These are phyloP conservation scores for Hyaloscypha variabilis DNA, from an alignment of 495 filamentous ascomycete genomes.

Conservation along the genomic window DNA sequence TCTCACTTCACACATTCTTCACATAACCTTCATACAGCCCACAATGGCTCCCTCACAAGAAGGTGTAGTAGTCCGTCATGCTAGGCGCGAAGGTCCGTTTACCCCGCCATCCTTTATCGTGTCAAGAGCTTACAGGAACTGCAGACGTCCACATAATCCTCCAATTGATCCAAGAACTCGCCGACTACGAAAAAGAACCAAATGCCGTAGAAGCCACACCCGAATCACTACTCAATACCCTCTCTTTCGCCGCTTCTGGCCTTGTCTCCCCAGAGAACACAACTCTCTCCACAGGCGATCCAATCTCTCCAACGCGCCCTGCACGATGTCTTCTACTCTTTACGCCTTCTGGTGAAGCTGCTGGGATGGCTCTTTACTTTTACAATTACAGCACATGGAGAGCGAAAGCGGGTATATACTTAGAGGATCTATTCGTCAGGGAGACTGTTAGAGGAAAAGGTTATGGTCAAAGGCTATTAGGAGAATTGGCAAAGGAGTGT, in stretches of 20 bases:
- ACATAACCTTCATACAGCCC: not conserved
- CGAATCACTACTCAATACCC: slow-evolving; percentile 68
- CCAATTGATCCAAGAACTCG: slow-evolving; percentile 82
- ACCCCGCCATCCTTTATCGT: not conserved
- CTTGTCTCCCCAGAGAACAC: slow-evolving; percentile 53
- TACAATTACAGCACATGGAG: slow-evolving; percentile 78
- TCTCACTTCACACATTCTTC: not conserved
- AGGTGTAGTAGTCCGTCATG: slow-evolving; percentile 24
- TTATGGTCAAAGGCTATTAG: slow-evolving; percentile 77
- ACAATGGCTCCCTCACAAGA: slow-evolving; percentile 24
- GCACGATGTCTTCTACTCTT: slow-evolving; percentile 42
- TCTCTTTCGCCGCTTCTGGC: slow-evolving; percentile 50
- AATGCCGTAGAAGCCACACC: slow-evolving; percentile 79
- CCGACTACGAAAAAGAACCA: slow-evolving; percentile 76
- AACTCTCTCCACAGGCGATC: slow-evolving; percentile 37
- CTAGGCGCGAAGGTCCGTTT: slow-evolving; percentile 26
- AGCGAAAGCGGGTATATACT: slow-evolving; percentile 82
- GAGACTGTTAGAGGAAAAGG: slow-evolving; percentile 70
- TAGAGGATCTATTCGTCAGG: slow-evolving; percentile 90
- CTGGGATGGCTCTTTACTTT: slow-evolving; percentile 62
- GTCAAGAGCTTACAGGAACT: slow-evolving; percentile 11
- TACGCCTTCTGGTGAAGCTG: slow-evolving; percentile 41
- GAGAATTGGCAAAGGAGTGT: slow-evolving; percentile 75
- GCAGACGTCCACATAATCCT: slow-evolving; percentile 86
- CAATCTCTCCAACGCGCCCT: slow-evolving; percentile 31